Percentiles rank a stretch among this genome's conserved stretches.
Evolutionary conservation across 2,329 filamentous ascomycete genomes (phyloP).

Genomic region (Botrytis deweyae): DNA sequence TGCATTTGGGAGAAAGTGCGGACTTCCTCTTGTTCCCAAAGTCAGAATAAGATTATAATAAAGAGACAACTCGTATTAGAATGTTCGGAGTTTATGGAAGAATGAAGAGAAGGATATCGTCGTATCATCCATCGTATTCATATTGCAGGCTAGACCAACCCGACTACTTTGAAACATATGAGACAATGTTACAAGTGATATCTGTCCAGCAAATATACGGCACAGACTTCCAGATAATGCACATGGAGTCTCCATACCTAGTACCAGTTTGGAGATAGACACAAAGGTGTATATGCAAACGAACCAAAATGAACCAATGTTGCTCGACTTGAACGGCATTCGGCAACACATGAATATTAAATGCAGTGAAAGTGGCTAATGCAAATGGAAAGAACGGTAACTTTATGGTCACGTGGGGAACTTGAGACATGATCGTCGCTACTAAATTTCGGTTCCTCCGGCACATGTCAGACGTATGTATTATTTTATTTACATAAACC

Average conservation of each 20-base stretch:
- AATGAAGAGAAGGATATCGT: background rate
- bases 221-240: background rate
- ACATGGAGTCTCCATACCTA: background rate
- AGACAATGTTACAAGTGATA: background rate
- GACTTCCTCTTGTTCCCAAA: background rate
- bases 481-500: background rate
- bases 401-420: background rate
- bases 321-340: background rate
- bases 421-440: constrained; percentile 1
- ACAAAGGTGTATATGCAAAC: too few species aligned
- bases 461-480: background rate
- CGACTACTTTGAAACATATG: background rate
- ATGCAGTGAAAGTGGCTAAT: background rate
- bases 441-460: background rate
- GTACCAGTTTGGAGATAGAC: too few species aligned
- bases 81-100: background rate
- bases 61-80: background rate
- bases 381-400: background rate
- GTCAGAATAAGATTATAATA: background rate
- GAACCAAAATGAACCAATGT: background rate
- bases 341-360: background rate
- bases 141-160: background rate
- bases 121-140: background rate
- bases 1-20: background rate
- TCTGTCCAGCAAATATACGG: background rate